Evolutionary conservation across 176 grass and related monocot genomes (phyloP).

Genomic region (Dendrocalamus sinicus): DNA sequence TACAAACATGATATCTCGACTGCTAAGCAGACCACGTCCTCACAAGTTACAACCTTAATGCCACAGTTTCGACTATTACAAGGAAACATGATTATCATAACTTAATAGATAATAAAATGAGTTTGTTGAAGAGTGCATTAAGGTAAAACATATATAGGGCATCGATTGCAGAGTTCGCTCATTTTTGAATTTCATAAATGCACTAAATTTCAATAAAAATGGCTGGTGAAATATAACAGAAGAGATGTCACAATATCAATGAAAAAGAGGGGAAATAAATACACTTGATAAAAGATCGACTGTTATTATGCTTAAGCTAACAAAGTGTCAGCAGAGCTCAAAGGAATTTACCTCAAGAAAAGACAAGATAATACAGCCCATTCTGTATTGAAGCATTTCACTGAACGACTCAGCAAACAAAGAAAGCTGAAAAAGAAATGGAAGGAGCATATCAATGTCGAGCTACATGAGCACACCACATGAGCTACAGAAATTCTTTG

Average conservation of each 20-base stretch:
- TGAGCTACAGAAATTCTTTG: neutral
- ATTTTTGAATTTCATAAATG: too few species aligned
- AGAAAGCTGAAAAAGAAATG: conserved; percentile 56
- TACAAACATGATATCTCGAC: conserved; percentile 20
- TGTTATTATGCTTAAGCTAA: conserved; percentile 17
- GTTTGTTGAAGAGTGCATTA: neutral
- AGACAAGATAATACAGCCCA: conserved; percentile 64
- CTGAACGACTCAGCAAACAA: conserved; percentile 70
- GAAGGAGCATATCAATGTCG: neutral
- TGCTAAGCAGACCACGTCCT: neutral
- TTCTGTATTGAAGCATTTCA: conserved; percentile 82
- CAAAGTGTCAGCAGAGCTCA: neutral
- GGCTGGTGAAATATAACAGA: too few species aligned
- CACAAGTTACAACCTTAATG: conserved; percentile 11
- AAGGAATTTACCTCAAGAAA: conserved; percentile 70
- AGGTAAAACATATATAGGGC: neutral
- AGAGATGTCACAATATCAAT: too few species aligned
- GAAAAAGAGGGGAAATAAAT: too few species aligned
- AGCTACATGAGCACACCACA: neutral
- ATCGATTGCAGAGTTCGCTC: too few species aligned
- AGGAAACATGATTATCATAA: neutral
- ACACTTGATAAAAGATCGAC: too few species aligned
- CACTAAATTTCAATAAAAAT: too few species aligned
- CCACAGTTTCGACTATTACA: conserved; percentile 10
- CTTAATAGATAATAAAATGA: neutral